A percentile compares a stretch with the other conserved stretches of the same genome.
These are phyloP conservation scores for Strigomonas culicis DNA, from an alignment of 208 protist genomes.

Conservation along the genomic window DNA sequence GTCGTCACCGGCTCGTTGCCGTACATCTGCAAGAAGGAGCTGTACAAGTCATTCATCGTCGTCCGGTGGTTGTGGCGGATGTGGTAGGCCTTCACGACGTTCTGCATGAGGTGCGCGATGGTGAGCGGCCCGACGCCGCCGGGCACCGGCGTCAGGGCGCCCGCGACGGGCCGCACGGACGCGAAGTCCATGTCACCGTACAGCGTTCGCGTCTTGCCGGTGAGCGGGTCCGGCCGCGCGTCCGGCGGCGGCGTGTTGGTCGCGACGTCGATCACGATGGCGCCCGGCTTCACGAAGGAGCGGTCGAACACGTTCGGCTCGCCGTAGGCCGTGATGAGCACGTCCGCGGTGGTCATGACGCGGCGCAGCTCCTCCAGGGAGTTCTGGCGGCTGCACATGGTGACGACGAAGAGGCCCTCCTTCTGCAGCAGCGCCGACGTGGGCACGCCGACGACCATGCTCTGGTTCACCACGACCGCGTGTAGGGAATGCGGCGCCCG, in stretches of 20 bases:
- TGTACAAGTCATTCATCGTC: constrained; percentile 44
- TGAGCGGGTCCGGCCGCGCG: background rate
- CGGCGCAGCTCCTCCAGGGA: constrained; percentile 46
- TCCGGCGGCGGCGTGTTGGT: constrained; percentile 74
- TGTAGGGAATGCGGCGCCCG: constrained; percentile 28
- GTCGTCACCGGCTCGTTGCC: constrained; percentile 10
- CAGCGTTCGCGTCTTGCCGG: constrained; percentile 17
- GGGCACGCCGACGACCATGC: constrained; percentile 93
- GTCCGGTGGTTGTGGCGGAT: constrained; percentile 29
- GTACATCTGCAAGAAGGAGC: constrained; percentile 46
- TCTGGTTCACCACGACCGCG: constrained; percentile 93
- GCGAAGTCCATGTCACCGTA: constrained; percentile 86
- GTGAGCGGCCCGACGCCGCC: constrained; percentile 97
- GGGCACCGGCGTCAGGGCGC: constrained; percentile 92
- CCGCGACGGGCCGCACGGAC: constrained; percentile 52
- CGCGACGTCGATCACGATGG: constrained; percentile 96
- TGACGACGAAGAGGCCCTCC: constrained; percentile 85
- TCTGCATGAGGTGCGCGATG: constrained; percentile 87
- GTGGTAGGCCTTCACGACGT: constrained; percentile 75
- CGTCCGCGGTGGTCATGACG: constrained; percentile 63
- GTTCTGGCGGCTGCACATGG: constrained; percentile 88
- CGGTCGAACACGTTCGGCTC: constrained; percentile 70
- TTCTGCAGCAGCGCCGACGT: constrained; percentile 82
- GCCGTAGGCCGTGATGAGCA: constrained; percentile 93
- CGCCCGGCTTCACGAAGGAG: constrained; percentile 85